Conservation (phyloP, 139 green algal genomes). For the Cymbomonas tetramitiformis region DNA sequence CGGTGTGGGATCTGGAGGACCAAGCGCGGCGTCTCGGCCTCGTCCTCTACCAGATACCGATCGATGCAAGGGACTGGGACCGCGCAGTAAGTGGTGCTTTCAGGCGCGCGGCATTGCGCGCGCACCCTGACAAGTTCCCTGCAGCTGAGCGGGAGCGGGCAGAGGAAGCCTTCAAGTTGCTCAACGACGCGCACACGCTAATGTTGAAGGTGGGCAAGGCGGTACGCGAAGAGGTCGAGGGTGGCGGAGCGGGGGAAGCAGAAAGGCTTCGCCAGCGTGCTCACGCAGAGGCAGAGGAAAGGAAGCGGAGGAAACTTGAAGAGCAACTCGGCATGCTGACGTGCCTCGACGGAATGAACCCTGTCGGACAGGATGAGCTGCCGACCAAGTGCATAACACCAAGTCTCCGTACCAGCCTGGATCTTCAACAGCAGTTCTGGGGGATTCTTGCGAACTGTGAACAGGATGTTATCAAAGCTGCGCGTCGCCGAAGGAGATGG, state of each 20-base stretch:
- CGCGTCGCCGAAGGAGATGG: no score
- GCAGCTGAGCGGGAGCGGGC: neutral
- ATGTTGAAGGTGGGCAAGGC: neutral
- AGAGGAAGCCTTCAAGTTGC: neutral
- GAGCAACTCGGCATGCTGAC: no score
- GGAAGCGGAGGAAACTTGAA: no score
- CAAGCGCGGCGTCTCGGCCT: neutral
- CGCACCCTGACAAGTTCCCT: slow-evolving; percentile 1
- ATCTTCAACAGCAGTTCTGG: no score
- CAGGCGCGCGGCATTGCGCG: neutral
- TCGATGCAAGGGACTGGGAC: neutral
- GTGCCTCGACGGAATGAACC: no score
- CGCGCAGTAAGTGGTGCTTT: neutral
- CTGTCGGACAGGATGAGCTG: no score
- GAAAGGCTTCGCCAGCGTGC: no score
- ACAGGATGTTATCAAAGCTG: no score
- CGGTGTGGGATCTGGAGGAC: neutral
- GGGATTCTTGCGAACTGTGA: no score
- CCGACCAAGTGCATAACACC: no score
- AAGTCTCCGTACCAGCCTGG: no score
- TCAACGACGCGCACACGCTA: neutral
- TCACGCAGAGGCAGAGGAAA: no score
- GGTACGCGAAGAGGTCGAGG: neutral
- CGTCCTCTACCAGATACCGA: neutral
- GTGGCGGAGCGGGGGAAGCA: neutral